These are phyloP conservation scores for Coleophoma crateriformis DNA, from an alignment of 2,329 filamentous ascomycete species.

Conservation along the genomic window DNA sequence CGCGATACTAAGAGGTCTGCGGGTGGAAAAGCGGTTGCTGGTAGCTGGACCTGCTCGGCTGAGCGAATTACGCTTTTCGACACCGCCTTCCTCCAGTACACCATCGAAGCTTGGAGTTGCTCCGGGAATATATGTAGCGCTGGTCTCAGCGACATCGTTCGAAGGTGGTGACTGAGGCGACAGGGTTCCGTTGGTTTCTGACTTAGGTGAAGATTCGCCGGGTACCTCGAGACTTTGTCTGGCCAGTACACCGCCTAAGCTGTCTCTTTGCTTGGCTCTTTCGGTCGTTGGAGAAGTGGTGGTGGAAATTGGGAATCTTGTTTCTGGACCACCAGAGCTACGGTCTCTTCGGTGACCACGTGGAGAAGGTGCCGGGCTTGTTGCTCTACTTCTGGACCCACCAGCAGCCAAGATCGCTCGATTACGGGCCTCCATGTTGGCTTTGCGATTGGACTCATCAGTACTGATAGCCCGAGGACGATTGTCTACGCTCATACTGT, in stretches of 20 bases:
- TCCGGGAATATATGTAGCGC: conserved; percentile 23
- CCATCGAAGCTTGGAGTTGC: conserved; percentile 7
- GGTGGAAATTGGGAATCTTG: conserved; percentile 78
- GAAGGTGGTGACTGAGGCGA: conserved; percentile 15
- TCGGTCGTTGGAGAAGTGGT: conserved; percentile 49
- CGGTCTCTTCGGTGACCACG: conserved; percentile 70
- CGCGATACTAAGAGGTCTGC: conserved; percentile 25
- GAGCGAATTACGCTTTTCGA: conserved; percentile 62
- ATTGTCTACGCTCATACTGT: conserved; percentile 53
- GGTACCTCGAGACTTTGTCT: conserved; percentile 80
- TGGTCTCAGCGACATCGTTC: conserved; percentile 18
- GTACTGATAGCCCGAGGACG: conserved; percentile 86
- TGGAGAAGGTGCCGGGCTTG: conserved; percentile 63
- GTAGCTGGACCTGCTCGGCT: conserved; percentile 47
- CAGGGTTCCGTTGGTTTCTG: conserved; percentile 12
- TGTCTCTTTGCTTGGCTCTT: conserved; percentile 24
- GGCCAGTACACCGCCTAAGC: conserved; percentile 23
- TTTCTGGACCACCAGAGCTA: conserved; percentile 67
- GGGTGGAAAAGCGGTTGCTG: conserved; percentile 40
- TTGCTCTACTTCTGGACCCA: conserved; percentile 64
- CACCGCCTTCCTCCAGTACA: conserved; percentile 13
- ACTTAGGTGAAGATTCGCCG: conserved; percentile 11
- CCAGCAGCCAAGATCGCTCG: conserved; percentile 61
- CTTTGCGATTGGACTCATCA: conserved; percentile 90
- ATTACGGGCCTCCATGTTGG: conserved; percentile 89